Percentiles rank a stretch among this genome's conserved stretches.
Conservation (phyloP, 2,329 filamentous ascomycete species). For the Tympanopsis confertula region DNA sequence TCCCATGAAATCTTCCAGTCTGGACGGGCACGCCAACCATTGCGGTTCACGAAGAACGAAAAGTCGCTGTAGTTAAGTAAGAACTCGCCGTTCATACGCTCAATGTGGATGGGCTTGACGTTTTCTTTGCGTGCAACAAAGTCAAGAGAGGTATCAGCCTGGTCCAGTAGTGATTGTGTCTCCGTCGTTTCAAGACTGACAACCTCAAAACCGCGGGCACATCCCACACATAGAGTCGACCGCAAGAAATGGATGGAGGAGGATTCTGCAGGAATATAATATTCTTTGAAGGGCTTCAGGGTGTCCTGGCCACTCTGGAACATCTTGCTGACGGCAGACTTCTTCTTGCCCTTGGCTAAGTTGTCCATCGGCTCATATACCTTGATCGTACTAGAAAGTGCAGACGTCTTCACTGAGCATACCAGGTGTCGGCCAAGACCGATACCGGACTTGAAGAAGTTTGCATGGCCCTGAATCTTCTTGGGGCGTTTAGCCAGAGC, state of each 20-base stretch:
- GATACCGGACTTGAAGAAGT: constrained; percentile 96
- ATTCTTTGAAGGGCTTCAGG: constrained; percentile 88
- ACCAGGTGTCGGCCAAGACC: constrained; percentile 89
- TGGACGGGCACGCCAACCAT: constrained; percentile 88
- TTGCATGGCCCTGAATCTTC: constrained; percentile 94
- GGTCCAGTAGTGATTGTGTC: constrained; percentile 89
- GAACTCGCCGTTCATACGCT: constrained; percentile 93
- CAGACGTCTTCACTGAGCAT: constrained; percentile 89
- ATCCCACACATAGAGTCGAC: constrained; percentile 91
- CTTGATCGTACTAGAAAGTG: constrained; percentile 90
- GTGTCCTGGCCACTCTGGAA: constrained; percentile 88
- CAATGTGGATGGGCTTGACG: constrained; percentile 91
- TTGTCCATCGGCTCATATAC: constrained; percentile 98
- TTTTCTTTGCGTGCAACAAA: constrained; percentile 91
- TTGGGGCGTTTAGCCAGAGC: constrained; percentile 63
- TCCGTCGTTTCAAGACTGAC: constrained; percentile 95
- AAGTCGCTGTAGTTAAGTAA: constrained; percentile 96
- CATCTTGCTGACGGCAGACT: constrained; percentile 90
- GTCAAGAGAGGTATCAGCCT: constrained; percentile 93
- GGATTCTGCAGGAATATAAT: constrained; percentile 97
- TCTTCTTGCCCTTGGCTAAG: constrained; percentile 86
- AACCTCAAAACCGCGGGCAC: constrained; percentile 90
- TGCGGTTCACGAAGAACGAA: constrained; percentile 97
- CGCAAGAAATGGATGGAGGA: constrained; percentile 96
- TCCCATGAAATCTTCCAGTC: constrained; percentile 99